Base-by-base conservation (phyloP, 257 asterid genomes). In the Ilex asprella region DNA sequence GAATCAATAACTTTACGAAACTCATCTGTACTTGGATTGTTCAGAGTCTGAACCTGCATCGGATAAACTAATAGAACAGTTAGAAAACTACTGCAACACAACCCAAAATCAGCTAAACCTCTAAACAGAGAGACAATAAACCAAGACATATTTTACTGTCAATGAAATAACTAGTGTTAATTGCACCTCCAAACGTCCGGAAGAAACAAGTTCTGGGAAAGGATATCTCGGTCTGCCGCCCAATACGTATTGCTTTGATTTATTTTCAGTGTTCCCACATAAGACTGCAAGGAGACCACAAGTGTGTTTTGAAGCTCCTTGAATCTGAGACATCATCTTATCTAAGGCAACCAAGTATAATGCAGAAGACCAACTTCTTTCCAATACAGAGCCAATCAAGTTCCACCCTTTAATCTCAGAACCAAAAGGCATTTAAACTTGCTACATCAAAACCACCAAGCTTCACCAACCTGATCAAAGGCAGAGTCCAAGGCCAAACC, bases 111-210 rank as follows among this genome's bases (percentile, higher is more conserved):
- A 11, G 47, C 47, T 41, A 41, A 7, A 21, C 1, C 8, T 35
- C 8, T 35, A 35, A 35, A 35, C 41, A 35, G 8, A 35, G 8
- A 8, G 41, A 35, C 5, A 30, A n/a, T 16, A 32, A 29, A 21
- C 3, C 13, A 46, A 53, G 47, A 46, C 65, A 56, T 3, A 15
- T 63, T 31, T 41, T n/a, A 65, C 57, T 16, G 5, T 30, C 16
- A 39, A 54, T 49, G 39, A 7, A 39, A 57, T 29, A 12, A 49
- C 10, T 21, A 21, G 27, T 16, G 21, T 49, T 43, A 16, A 59
- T 27, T 59, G 58, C 69, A 93, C 99, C 96, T 93, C 99, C 68
- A 93, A 73, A 57, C 88, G 96, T 54, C 96, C 95, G 0, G 96
- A 76, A 30, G 99, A 84, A 31, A 41, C 86, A 50, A 86, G 74